A percentile compares a stretch with the other conserved stretches of the same genome.
Evolutionary conservation across 2,329 filamentous ascomycete genomes (phyloP).

Genomic region (Colletotrichum lentis): DNA sequence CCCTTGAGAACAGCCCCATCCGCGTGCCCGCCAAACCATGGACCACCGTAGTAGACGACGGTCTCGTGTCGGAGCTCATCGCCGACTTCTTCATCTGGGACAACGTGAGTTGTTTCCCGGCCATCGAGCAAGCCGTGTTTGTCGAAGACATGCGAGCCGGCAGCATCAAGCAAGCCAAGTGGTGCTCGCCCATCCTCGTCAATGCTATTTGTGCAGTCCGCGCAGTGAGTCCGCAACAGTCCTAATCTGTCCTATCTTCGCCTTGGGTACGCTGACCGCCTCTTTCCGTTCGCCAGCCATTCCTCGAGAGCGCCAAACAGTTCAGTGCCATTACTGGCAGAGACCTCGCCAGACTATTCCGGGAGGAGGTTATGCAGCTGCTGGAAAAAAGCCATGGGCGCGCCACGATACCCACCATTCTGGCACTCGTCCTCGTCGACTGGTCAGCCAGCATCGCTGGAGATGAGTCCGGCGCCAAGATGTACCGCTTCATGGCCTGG

Average conservation of each 20-base stretch:
- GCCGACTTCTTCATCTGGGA: slow-evolving; percentile 46
- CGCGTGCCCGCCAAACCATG: slow-evolving; percentile 44
- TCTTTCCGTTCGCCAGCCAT: slow-evolving; percentile 10
- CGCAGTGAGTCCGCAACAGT: slow-evolving; percentile 40
- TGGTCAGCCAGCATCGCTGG: slow-evolving; percentile 27
- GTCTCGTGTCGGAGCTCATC: slow-evolving; percentile 45
- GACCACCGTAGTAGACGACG: slow-evolving; percentile 45
- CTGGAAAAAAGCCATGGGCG: slow-evolving; percentile 33
- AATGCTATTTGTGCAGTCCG: slow-evolving; percentile 46
- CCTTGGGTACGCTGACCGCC: slow-evolving; percentile 2
- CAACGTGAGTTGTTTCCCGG: slow-evolving; percentile 41
- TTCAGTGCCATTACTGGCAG: slow-evolving; percentile 28
- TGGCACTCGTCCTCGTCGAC: slow-evolving; percentile 29
- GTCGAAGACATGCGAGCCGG: slow-evolving; percentile 42
- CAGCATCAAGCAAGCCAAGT: slow-evolving; percentile 39
- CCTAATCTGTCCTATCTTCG: no score
- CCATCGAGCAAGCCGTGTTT: slow-evolving; percentile 43
- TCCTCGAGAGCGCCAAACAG: slow-evolving; percentile 29
- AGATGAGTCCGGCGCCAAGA: slow-evolving; percentile 29
- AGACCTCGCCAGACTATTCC: slow-evolving; percentile 18
- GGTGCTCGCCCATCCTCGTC: slow-evolving; percentile 46
- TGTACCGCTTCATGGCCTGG: slow-evolving; percentile 36
- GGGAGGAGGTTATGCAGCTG: slow-evolving; percentile 32
- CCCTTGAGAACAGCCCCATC: slow-evolving; percentile 39
- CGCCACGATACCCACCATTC: slow-evolving; percentile 27